phyloP scores from a whole-genome alignment of 345 rosid species.

The Nasturtium officinale region DNA sequence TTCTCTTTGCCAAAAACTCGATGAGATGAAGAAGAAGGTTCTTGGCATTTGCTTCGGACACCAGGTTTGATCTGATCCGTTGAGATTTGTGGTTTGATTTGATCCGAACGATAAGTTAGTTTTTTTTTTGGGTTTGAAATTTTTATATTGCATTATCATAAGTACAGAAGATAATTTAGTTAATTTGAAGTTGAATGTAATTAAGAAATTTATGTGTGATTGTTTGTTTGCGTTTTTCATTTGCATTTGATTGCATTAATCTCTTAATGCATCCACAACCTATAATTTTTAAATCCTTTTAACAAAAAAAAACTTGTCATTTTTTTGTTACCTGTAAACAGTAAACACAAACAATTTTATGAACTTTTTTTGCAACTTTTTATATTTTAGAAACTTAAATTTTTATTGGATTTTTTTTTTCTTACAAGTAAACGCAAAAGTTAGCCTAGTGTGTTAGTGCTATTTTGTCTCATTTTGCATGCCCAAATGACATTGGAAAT shows the following conservation, averaged over 20 bases:
- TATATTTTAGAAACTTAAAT: not conserved
- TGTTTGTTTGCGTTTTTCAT: not conserved
- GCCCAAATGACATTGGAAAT: not conserved
- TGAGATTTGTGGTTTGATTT: not conserved
- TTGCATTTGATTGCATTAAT: not conserved
- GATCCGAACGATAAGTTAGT: no score
- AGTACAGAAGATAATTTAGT: not conserved
- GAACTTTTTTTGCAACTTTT: not conserved
- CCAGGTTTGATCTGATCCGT: conserved; percentile 57
- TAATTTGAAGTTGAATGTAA: not conserved
- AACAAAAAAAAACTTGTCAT: no score
- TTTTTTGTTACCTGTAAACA: not conserved
- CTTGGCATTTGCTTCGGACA: conserved; percentile 95
- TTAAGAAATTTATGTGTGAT: not conserved
- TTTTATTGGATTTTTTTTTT: not conserved
- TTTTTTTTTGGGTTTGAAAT: not conserved
- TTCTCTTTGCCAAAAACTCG: conserved; percentile 59
- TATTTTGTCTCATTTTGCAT: not conserved
- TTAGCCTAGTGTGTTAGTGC: not conserved
- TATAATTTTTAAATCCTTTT: no score
- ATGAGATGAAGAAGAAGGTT: conserved; percentile 78
- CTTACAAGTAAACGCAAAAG: not conserved
- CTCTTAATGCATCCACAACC: not conserved
- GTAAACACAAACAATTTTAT: not conserved
- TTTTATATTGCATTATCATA: not conserved